A percentile compares a stretch with the other conserved stretches of the same genome.
Conservation (phyloP, 306 rosid species). For the Castanospermum australe region DNA sequence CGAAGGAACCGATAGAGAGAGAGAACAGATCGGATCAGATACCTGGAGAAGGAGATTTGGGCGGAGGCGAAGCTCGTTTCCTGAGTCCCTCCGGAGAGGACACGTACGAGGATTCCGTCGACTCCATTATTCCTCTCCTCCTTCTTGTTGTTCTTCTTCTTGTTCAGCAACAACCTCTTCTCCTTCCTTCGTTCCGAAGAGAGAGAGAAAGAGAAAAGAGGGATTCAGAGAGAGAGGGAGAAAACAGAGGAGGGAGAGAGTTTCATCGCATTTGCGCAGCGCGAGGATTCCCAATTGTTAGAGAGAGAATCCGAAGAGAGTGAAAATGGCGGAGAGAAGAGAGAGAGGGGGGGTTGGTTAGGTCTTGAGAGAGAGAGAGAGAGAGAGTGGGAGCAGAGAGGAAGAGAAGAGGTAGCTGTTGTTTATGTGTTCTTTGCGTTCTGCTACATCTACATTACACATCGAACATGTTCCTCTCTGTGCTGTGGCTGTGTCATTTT, state of each 20-base stretch:
- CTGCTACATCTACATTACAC: too few species aligned
- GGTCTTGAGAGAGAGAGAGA: not conserved
- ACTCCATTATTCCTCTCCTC: slow-evolving; percentile 59
- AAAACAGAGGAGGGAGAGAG: not conserved
- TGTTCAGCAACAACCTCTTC: slow-evolving; percentile 21
- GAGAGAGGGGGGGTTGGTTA: not conserved
- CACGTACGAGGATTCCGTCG: slow-evolving; percentile 87
- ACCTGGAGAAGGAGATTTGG: slow-evolving; percentile 77
- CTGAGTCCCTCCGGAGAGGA: slow-evolving; percentile 90
- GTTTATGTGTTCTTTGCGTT: not conserved
- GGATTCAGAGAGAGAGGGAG: slow-evolving; percentile 19
- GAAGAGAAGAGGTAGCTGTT: not conserved
- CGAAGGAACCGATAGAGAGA: not conserved
- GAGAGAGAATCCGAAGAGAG: not conserved
- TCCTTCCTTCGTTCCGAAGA: slow-evolving; percentile 26
- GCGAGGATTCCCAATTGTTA: not conserved
- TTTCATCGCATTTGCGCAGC: slow-evolving; percentile 10
- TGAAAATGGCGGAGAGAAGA: not conserved
- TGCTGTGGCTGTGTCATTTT: too few species aligned
- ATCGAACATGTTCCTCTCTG: too few species aligned
- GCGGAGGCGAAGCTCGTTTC: slow-evolving; percentile 74
- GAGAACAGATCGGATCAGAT: slow-evolving; percentile 69
- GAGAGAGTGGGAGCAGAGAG: not conserved
- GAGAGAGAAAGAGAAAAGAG: slow-evolving; percentile 23
- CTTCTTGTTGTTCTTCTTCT: not conserved